Conservation (phyloP, 2,329 filamentous ascomycete genomes). For the Clarireedia homoeocarpa region DNA sequence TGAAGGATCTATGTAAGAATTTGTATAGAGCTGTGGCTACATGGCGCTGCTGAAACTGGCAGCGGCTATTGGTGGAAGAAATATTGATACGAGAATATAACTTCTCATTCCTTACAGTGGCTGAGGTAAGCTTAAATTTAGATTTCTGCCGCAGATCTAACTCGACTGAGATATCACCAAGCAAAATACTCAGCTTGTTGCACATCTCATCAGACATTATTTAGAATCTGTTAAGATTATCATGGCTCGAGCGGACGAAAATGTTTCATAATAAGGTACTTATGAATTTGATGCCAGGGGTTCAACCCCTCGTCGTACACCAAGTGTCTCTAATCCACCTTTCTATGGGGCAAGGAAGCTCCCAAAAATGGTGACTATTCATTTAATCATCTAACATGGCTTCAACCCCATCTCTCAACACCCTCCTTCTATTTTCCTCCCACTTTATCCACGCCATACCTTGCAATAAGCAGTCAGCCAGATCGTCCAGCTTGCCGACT, state of each 20-base stretch:
- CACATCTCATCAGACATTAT: neutral
- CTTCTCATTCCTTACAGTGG: neutral
- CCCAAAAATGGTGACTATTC: neutral
- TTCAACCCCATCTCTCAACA: constrained; percentile 29
- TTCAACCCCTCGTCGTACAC: too few relatives aligned
- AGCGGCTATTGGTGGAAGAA: neutral
- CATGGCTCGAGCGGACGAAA: neutral
- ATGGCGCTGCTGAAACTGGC: neutral
- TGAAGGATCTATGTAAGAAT: neutral
- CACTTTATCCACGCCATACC: constrained; percentile 70
- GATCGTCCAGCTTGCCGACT: constrained; percentile 64
- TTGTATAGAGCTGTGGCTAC: neutral
- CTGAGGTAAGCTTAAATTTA: neutral
- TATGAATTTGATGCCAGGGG: neutral
- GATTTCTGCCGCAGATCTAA: neutral
- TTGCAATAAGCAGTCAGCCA: constrained; percentile 73
- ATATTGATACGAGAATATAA: neutral
- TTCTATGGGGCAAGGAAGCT: too few relatives aligned
- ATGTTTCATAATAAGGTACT: neutral
- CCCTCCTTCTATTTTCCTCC: constrained; percentile 49
- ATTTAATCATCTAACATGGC: constrained; percentile 20
- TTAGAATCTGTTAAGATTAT: neutral
- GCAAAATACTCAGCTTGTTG: neutral
- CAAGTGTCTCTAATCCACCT: too few relatives aligned
- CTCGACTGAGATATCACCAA: neutral